A percentile compares a stretch with the other conserved stretches of the same genome.
phyloP scores from a whole-genome alignment of 2,329 filamentous ascomycete species.

The Paramyrothecium sp. region DNA sequence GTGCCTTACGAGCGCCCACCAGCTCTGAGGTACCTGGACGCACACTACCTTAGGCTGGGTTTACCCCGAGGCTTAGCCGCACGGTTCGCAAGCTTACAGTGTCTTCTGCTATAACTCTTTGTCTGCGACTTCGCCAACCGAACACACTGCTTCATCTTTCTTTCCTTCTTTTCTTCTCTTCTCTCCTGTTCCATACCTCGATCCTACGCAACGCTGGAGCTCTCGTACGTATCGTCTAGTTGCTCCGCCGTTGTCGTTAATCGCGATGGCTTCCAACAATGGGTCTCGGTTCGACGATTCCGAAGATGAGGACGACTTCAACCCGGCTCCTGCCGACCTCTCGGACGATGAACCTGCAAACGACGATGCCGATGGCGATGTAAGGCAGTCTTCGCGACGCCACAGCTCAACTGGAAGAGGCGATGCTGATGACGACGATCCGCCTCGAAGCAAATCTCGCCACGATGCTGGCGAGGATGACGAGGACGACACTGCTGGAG shows the following conservation, averaged over 20 bases:
- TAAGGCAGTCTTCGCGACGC: conserved; percentile 36
- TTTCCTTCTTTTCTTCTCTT: neutral
- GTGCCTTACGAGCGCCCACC: too few relatives aligned
- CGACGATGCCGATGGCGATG: conserved; percentile 32
- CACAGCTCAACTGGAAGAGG: conserved; percentile 30
- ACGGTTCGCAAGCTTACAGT: neutral
- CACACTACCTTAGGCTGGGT: neutral
- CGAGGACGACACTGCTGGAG: conserved; percentile 26
- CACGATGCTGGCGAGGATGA: conserved; percentile 42
- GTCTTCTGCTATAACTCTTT: neutral
- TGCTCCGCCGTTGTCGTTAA: neutral
- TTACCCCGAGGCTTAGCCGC: neutral
- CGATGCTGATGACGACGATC: conserved; percentile 34
- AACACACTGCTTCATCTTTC: neutral
- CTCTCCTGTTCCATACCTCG: neutral
- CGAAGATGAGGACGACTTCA: conserved; percentile 86
- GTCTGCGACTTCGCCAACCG: neutral
- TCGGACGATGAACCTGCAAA: conserved; percentile 60
- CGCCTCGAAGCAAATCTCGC: conserved; percentile 18
- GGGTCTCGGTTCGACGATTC: conserved; percentile 56
- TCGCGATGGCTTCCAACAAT: conserved; percentile 47
- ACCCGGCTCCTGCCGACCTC: conserved; percentile 70
- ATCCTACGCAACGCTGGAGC: neutral
- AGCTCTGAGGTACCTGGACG: neutral
- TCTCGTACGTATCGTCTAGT: too few relatives aligned